Base-by-base conservation (phyloP, 129 eudicot genomes). In the Erigeron canadensis region DNA sequence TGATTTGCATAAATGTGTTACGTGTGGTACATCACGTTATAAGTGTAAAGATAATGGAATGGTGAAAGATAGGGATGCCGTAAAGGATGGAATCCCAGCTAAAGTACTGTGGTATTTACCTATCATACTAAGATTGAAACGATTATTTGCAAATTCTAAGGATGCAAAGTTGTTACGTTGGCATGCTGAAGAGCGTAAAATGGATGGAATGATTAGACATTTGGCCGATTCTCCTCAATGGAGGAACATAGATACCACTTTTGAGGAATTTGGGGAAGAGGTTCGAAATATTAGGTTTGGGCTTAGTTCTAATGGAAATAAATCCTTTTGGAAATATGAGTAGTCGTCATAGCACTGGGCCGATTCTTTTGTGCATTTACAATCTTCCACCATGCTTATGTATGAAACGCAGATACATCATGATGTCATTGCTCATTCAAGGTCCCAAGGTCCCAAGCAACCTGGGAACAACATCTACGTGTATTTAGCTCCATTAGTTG, bases 211-310 rank as follows among this genome's bases (percentile, higher is more conserved):
- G n/a, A 61, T 61, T 11, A 34, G 66, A 61, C 66, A 61, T 15
- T 43, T 61, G 45, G 66, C 66, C 7, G 66, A 28, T 37, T 28
- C 66, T 23, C 66, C 66, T 28, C 45, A 34, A 61, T 61, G 66
- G 45, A 61, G 18, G 19, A 61, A 61, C n/a, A 61, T 34, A 2
- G 66, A 61, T 61, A 11, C 15, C 37, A 44, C n/a, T n/a, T n/a
- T 44, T 44, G 4, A 44, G 10, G 7, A 61, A 8, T 61, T 61
- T 61, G 66, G 10, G 37, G 66, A 61, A 0, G 48, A 54, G 16
- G 16, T 54, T 54, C 15, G 60, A 54, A 54, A 54, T 54, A 54
- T 56, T 5, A 1, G 12, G 48, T 44, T 44, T 44, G 1, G 48
- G 10, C 48, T 44, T 44, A 44, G 48, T 11, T 44, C 48, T 6